A percentile compares a stretch with the other conserved stretches of the same genome.
Evolutionary conservation across 768 basidiomycete genomes (phyloP).

Genomic region (Boletus subparvulus): DNA sequence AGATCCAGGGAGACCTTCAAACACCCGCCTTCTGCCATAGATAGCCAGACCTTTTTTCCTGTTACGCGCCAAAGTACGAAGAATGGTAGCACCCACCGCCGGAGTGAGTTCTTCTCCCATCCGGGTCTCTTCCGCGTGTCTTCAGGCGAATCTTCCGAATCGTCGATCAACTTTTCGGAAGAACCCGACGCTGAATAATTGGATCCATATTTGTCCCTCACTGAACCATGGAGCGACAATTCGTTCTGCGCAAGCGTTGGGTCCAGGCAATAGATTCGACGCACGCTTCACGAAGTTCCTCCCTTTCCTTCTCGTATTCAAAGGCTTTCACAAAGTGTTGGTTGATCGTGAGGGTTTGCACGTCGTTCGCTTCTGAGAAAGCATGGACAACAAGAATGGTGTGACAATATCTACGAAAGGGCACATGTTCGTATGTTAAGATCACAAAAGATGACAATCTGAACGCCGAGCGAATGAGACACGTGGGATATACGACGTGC

Average conservation of each 20-base stretch:
- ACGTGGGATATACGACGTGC: too few relatives aligned
- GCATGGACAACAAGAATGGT: conserved; percentile 29
- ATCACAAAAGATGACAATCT: too few relatives aligned
- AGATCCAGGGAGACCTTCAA: too few relatives aligned
- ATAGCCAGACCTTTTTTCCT: conserved; percentile 54
- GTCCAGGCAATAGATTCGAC: conserved; percentile 26
- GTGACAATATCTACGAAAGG: background rate
- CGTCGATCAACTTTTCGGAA: background rate
- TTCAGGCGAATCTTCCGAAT: conserved; percentile 37
- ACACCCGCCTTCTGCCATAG: too few relatives aligned
- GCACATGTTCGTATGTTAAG: too few relatives aligned
- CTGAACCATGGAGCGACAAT: conserved; percentile 34
- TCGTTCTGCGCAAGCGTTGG: background rate
- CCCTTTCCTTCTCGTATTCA: conserved; percentile 78
- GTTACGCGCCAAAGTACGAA: conserved; percentile 73
- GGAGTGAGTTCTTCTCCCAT: conserved; percentile 75
- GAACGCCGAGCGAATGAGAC: too few relatives aligned
- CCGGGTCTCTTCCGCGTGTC: conserved; percentile 76
- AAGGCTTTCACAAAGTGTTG: conserved; percentile 81
- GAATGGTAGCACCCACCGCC: conserved; percentile 55
- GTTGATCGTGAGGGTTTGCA: conserved; percentile 63
- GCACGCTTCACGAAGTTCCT: conserved; percentile 74
- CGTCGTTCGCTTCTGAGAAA: conserved; percentile 44
- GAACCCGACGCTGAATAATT: conserved; percentile 35
- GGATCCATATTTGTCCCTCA: conserved; percentile 41